Conservation (phyloP, 176 grass and related monocot genomes). For the Musa schizocarpa region DNA sequence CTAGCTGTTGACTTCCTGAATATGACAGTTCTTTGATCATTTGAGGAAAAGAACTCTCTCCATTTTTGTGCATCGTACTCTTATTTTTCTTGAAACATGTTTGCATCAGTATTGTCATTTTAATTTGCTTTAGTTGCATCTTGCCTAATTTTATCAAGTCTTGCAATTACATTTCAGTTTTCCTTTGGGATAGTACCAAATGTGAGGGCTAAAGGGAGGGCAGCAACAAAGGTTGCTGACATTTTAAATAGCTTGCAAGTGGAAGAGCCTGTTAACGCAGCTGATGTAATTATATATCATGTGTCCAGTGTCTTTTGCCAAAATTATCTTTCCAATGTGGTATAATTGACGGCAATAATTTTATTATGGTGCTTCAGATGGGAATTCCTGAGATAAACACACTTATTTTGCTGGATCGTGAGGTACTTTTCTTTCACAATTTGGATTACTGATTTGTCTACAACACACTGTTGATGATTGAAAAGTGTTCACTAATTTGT, state of each 20-base stretch:
- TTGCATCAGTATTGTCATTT: neutral
- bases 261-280: slow-evolving; percentile 83
- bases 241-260: slow-evolving; percentile 83
- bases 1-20: too few relatives aligned
- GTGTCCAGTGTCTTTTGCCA: slow-evolving; percentile 16
- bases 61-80: too few relatives aligned
- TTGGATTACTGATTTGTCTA: slow-evolving; percentile 8
- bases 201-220: slow-evolving; percentile 78
- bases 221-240: slow-evolving; percentile 71
- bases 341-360: slow-evolving; percentile 10
- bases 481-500: neutral
- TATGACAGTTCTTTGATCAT: too few relatives aligned
- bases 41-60: too few relatives aligned
- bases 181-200: slow-evolving; percentile 87
- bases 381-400: slow-evolving; percentile 85
- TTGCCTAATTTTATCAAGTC: slow-evolving; percentile 11
- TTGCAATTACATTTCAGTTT: slow-evolving; percentile 49
- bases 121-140: slow-evolving; percentile 2
- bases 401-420: slow-evolving; percentile 82
- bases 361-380: slow-evolving; percentile 42
- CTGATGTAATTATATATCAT: slow-evolving; percentile 50
- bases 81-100: neutral
- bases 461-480: neutral
- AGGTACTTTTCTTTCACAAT: slow-evolving; percentile 35
- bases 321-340: slow-evolving; percentile 13